These are phyloP conservation scores for Hirschfeldia incana DNA, from an alignment of 345 rosid species.

Conservation along the genomic window DNA sequence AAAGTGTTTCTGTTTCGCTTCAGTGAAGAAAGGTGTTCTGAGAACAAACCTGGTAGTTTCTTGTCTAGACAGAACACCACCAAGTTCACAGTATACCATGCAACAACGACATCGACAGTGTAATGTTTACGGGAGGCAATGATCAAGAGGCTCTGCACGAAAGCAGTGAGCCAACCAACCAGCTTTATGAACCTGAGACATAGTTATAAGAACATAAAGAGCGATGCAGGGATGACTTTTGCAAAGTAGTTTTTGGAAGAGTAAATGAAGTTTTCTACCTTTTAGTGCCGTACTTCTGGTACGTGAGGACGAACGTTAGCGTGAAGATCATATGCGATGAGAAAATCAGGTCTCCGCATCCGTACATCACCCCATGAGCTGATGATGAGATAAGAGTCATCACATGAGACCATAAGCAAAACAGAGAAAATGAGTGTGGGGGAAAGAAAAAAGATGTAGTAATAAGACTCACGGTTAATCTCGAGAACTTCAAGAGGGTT, in stretches of 20 bases:
- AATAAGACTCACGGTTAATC: slow-evolving; percentile 62
- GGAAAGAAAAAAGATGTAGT: not conserved
- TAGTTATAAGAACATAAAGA: slow-evolving; percentile 18
- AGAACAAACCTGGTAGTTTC: slow-evolving; percentile 85
- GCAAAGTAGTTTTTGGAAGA: not conserved
- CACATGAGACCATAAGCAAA: slow-evolving; percentile 9
- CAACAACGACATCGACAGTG: slow-evolving; percentile 92
- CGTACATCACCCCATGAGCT: slow-evolving; percentile 88
- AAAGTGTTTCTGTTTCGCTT: not conserved
- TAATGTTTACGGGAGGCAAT: slow-evolving; percentile 98
- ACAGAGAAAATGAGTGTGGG: not conserved
- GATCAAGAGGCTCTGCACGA: slow-evolving; percentile 87
- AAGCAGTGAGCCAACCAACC: slow-evolving; percentile 75
- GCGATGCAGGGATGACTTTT: slow-evolving; percentile 1
- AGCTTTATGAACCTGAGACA: slow-evolving; percentile 80
- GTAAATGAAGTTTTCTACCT: slow-evolving; percentile 50
- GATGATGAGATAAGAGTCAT: slow-evolving; percentile 33
- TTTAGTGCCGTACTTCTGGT: slow-evolving; percentile 89
- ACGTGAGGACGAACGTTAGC: slow-evolving; percentile 83
- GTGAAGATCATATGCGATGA: slow-evolving; percentile 99
- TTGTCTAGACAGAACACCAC: slow-evolving; percentile 95
- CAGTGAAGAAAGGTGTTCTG: not conserved
- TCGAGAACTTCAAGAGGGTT: slow-evolving; percentile 66
- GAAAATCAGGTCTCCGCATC: slow-evolving; percentile 98
- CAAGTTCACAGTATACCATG: slow-evolving; percentile 96